These are phyloP conservation scores for Hericium coralloides DNA, from an alignment of 768 basidiomycete genomes.

Conservation along the genomic window DNA sequence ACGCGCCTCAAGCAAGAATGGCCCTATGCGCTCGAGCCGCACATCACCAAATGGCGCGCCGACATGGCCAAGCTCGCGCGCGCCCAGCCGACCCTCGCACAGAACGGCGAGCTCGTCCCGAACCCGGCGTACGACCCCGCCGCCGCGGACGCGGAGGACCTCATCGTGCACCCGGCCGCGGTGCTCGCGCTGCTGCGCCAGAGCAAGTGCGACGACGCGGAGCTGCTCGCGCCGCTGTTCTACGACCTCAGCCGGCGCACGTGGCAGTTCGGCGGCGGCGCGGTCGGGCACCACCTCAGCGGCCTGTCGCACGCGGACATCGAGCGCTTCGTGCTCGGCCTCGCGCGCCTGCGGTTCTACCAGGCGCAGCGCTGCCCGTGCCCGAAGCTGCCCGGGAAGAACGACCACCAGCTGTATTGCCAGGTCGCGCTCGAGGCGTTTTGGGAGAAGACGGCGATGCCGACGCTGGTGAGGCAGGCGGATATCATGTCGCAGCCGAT, in stretches of 20 bases:
- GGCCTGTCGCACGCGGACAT: constrained; percentile 16
- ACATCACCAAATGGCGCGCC: background rate
- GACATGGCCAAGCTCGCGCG: background rate
- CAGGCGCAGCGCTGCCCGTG: constrained; percentile 1
- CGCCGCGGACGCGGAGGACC: constrained; percentile 2
- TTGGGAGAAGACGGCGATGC: background rate
- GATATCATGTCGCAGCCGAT: background rate
- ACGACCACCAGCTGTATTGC: background rate
- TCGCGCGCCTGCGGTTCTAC: constrained; percentile 13
- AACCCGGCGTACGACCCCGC: background rate
- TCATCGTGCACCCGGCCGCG: constrained; percentile 16
- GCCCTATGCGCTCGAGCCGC: background rate
- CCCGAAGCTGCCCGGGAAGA: background rate
- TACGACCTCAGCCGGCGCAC: constrained; percentile 19
- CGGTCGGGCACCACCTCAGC: constrained; percentile 14
- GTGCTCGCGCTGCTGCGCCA: constrained; percentile 20
- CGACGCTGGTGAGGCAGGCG: background rate
- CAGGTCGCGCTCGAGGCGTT: background rate
- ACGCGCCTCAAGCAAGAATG: background rate
- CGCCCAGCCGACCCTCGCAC: background rate
- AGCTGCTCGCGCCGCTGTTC: constrained; percentile 18
- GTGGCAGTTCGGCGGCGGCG: constrained; percentile 14
- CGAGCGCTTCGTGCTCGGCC: constrained; percentile 16
- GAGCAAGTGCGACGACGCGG: constrained; percentile 10
- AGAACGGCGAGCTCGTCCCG: background rate